Evolutionary conservation across 495 filamentous ascomycete genomes (phyloP).

Genomic region (Aspergillus affinis): DNA sequence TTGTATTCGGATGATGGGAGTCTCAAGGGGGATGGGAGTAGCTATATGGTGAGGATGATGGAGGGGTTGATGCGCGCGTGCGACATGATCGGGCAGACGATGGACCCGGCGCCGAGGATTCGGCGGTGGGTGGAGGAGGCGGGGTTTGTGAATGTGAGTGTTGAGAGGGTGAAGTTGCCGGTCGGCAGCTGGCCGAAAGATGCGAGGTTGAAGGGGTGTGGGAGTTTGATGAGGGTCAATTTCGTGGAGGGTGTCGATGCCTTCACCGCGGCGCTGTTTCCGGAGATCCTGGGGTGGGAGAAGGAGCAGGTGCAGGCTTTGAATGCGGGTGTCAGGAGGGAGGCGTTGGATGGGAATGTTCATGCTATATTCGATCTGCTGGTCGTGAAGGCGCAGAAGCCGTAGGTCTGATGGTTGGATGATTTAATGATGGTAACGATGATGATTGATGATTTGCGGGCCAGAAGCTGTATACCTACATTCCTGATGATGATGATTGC

Average conservation of each 20-base stretch:
- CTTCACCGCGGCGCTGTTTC: constrained; percentile 40
- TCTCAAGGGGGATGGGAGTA: constrained; percentile 32
- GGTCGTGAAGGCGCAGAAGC: constrained; percentile 16
- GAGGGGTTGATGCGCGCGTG: constrained; percentile 22
- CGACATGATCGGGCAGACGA: constrained; percentile 29
- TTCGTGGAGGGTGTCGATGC: constrained; percentile 36
- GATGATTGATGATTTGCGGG: too few relatives aligned
- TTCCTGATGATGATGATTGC: too few relatives aligned
- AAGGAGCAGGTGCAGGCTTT: constrained; percentile 50
- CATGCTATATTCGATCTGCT: constrained; percentile 23
- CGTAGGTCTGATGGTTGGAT: neutral
- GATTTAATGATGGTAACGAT: too few relatives aligned
- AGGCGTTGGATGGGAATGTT: constrained; percentile 11
- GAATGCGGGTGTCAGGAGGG: constrained; percentile 22
- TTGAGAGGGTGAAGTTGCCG: constrained; percentile 29
- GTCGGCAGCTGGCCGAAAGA: constrained; percentile 41
- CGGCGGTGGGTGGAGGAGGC: constrained; percentile 29
- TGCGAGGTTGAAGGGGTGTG: constrained; percentile 38
- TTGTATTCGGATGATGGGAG: constrained; percentile 34
- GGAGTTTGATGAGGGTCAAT: constrained; percentile 26
- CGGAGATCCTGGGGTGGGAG: constrained; percentile 47
- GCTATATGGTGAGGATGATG: constrained; percentile 32
- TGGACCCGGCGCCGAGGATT: constrained; percentile 31
- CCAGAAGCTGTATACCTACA: too few relatives aligned
- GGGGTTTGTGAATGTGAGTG: constrained; percentile 34